A percentile compares a stretch with the other conserved stretches of the same genome.
These are phyloP conservation scores for Macrotyloma uniflorum DNA, from an alignment of 306 rosid species.

Conservation along the genomic window DNA sequence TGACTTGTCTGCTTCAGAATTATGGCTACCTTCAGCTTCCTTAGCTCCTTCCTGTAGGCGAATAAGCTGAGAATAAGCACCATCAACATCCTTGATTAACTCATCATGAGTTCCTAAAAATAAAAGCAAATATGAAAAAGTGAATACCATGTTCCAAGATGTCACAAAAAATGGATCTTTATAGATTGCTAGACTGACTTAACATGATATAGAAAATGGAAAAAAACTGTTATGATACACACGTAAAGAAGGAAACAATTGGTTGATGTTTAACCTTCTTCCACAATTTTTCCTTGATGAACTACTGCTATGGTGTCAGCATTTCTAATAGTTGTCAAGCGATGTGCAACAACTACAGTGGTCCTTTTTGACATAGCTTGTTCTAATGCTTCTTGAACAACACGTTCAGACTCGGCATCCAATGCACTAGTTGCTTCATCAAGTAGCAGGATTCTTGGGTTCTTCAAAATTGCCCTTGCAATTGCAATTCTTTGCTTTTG, in stretches of 20 bases:
- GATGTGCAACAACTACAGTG: constrained; percentile 89
- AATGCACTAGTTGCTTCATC: constrained; percentile 96
- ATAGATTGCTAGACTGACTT: background rate
- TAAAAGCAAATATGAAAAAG: constrained; percentile 21
- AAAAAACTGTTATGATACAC: background rate
- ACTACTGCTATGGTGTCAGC: constrained; percentile 85
- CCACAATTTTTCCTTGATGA: constrained; percentile 81
- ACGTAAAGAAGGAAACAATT: background rate
- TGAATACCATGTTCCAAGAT: constrained; percentile 19
- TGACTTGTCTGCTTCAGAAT: constrained; percentile 36
- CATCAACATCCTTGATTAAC: constrained; percentile 59
- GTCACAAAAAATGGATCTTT: background rate
- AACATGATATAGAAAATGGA: background rate
- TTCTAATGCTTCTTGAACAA: constrained; percentile 86
- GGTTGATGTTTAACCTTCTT: constrained; percentile 52
- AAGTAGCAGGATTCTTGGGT: constrained; percentile 84
- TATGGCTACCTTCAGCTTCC: constrained; percentile 28
- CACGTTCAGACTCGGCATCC: constrained; percentile 87
- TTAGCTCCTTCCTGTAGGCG: constrained; percentile 68
- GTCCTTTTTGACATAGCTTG: constrained; percentile 72
- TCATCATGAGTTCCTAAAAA: constrained; percentile 70
- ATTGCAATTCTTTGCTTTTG: constrained; percentile 98
- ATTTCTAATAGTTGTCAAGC: constrained; percentile 84
- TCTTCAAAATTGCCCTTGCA: constrained; percentile 91
- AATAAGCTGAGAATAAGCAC: constrained; percentile 84